phyloP scores from a whole-genome alignment of 495 filamentous ascomycete genomes.

The Annulohypoxylon moriforme region DNA sequence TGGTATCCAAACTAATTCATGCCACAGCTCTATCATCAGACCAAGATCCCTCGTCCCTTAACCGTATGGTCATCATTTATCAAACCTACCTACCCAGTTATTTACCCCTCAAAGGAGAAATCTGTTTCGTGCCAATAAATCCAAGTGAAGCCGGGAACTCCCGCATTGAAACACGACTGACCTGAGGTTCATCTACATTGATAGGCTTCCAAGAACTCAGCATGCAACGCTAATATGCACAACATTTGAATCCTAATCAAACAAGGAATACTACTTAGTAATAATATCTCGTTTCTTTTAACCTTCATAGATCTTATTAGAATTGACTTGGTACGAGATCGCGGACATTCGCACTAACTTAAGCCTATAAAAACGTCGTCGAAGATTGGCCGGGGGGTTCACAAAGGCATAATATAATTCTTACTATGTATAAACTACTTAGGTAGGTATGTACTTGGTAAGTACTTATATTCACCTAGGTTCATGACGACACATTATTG shows the following conservation, averaged over 20 bases:
- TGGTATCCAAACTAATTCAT: background rate
- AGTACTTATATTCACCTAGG: background rate
- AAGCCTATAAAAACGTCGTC: background rate
- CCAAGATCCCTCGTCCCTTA: background rate
- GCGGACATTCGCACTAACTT: background rate
- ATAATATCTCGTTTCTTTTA: background rate
- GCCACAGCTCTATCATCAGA: background rate
- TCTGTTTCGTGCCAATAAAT: background rate
- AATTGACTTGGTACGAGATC: background rate
- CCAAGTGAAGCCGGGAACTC: background rate
- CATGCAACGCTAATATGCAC: conserved; percentile 11
- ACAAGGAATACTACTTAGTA: background rate
- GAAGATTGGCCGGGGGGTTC: no score
- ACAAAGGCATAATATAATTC: no score
- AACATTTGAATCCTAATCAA: background rate
- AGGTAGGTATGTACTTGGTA: background rate
- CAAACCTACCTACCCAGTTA: background rate
- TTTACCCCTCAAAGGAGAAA: background rate
- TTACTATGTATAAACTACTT: no score
- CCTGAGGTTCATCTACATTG: background rate
- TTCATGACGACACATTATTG: no score
- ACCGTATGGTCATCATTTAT: background rate
- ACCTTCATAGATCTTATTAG: background rate
- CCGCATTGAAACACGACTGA: background rate
- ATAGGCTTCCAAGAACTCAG: background rate